These are phyloP conservation scores for Cicer judaicum DNA, from an alignment of 306 rosid genomes.

Conservation along the genomic window DNA sequence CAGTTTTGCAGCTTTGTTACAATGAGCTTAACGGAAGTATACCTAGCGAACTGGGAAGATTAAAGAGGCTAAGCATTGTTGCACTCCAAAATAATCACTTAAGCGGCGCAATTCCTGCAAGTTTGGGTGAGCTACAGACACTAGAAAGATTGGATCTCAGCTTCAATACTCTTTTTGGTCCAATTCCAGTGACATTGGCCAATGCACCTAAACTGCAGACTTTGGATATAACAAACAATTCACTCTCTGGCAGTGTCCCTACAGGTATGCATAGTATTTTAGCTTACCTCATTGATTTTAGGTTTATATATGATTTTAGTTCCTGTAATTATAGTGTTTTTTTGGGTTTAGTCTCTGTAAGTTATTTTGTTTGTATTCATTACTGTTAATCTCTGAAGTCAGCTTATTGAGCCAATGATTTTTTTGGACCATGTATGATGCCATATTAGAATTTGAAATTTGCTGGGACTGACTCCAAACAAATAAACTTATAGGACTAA, in stretches of 20 bases:
- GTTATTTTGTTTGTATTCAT: no score
- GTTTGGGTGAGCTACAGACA: slow-evolving; percentile 64
- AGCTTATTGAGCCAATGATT: no score
- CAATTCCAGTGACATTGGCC: slow-evolving; percentile 73
- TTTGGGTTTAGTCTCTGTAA: no score
- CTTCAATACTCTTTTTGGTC: slow-evolving; percentile 74
- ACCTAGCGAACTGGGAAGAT: slow-evolving; percentile 67
- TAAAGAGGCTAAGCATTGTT: slow-evolving; percentile 65
- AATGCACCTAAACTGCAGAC: slow-evolving; percentile 63
- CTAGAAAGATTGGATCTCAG: slow-evolving; percentile 77
- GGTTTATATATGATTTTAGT: no score
- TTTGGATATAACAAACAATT: slow-evolving; percentile 72
- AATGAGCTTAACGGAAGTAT: slow-evolving; percentile 75
- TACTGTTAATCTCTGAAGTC: no score
- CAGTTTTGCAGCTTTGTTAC: slow-evolving; percentile 93
- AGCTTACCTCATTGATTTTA: background rate
- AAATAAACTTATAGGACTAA: no score
- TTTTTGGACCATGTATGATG: no score
- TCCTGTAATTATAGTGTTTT: no score
- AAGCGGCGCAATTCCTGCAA: slow-evolving; percentile 85
- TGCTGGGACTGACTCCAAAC: no score
- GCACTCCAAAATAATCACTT: slow-evolving; percentile 81
- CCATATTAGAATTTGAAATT: no score
- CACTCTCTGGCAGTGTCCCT: slow-evolving; percentile 79
- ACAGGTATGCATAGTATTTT: slow-evolving; percentile 50